Evolutionary conservation across 176 grass and related monocot species (phyloP).

Genomic region (Aegilops speltoides): DNA sequence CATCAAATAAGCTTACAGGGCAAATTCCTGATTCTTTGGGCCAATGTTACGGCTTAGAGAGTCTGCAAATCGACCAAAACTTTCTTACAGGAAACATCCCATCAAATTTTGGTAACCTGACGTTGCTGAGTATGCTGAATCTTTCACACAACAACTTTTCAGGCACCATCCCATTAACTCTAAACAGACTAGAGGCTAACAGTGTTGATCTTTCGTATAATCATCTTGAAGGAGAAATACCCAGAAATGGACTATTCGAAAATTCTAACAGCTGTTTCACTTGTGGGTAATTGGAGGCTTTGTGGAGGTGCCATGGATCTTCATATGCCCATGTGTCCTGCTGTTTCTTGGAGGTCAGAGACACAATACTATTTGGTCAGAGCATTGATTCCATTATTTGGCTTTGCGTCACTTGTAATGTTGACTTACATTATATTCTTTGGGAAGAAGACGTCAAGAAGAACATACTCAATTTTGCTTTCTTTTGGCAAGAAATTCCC

Average conservation of each 20-base stretch:
- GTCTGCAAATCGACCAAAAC: no score
- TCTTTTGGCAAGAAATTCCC: background rate
- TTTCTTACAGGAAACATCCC: background rate
- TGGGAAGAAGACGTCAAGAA: background rate
- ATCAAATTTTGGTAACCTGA: background rate
- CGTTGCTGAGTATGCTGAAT: constrained; percentile 17
- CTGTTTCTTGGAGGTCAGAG: background rate
- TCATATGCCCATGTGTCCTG: constrained; percentile 8
- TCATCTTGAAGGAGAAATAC: background rate
- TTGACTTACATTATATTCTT: background rate
- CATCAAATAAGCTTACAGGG: background rate
- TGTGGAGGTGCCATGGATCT: constrained; percentile 33
- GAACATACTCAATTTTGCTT: no score
- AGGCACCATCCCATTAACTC: constrained; percentile 19
- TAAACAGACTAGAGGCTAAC: background rate
- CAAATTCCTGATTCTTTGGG: constrained; percentile 37
- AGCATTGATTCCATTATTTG: background rate
- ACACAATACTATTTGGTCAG: background rate
- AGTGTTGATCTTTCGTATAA: constrained; percentile 39
- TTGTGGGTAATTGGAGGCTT: background rate
- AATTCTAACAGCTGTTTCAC: background rate
- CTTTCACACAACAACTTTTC: constrained; percentile 42
- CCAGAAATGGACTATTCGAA: background rate
- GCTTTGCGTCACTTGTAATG: background rate
- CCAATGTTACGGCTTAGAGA: no score